Evolutionary conservation across 2,329 filamentous ascomycete genomes (phyloP).

Genomic region (Trichoderma guizhouense): DNA sequence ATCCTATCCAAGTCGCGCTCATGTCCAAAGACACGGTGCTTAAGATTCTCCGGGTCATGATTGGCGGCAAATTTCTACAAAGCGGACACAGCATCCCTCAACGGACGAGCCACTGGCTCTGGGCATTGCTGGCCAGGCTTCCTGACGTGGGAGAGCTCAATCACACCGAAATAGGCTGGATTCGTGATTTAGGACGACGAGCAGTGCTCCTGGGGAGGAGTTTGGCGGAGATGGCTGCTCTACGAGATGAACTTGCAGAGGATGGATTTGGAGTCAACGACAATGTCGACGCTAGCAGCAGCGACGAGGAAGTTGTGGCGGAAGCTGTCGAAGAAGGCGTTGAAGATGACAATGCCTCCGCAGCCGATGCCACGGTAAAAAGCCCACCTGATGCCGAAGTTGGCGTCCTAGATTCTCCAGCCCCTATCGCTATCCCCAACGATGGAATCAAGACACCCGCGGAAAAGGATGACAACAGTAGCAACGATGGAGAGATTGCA

Average conservation of each 20-base stretch:
- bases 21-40: constrained; percentile 67
- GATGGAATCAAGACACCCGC: neutral
- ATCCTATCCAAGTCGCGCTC: constrained; percentile 57
- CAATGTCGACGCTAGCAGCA: constrained; percentile 45
- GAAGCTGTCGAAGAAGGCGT: constrained; percentile 33
- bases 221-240: constrained; percentile 49
- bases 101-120: constrained; percentile 77
- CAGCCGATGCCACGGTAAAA: neutral
- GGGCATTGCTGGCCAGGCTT: constrained; percentile 74
- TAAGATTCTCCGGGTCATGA: constrained; percentile 63
- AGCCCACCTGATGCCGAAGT: neutral
- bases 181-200: constrained; percentile 76
- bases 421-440: neutral
- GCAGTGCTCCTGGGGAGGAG: constrained; percentile 61
- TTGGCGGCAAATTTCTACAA: constrained; percentile 60
- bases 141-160: constrained; percentile 72
- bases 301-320: constrained; percentile 37
- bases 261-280: constrained; percentile 42
- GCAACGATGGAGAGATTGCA: constrained; percentile 22
- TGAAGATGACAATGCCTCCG: constrained; percentile 17
- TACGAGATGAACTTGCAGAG: constrained; percentile 43
- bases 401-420: neutral
- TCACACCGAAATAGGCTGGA: constrained; percentile 69
- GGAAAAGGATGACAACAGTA: constrained; percentile 10
- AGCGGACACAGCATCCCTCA: constrained; percentile 58